phyloP scores from a whole-genome alignment of 1,284 basidiomycete species.

The Heterobasidion annosum region DNA sequence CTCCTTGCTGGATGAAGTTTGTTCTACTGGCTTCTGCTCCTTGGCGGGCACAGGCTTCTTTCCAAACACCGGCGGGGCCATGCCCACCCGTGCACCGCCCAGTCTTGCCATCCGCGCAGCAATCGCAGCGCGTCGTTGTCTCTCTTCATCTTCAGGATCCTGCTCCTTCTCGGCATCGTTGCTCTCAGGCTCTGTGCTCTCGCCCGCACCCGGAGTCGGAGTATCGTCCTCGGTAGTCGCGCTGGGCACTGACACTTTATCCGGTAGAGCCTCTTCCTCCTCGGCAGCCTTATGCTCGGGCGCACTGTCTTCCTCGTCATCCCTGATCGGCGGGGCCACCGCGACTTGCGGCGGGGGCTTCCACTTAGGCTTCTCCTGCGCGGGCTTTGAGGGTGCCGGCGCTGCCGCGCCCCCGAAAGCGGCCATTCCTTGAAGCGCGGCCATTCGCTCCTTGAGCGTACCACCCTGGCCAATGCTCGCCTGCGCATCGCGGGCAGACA shows the following conservation, averaged over 20 bases:
- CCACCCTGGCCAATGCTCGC: constrained; percentile 66
- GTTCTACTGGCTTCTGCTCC: background rate
- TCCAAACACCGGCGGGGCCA: constrained; percentile 62
- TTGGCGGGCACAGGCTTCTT: constrained; percentile 32
- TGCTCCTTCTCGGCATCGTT: constrained; percentile 33
- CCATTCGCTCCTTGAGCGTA: constrained; percentile 88
- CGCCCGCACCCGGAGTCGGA: background rate
- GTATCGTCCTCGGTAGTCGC: too few species aligned
- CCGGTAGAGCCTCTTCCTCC: constrained; percentile 14
- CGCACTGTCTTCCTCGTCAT: constrained; percentile 17
- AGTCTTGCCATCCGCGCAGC: constrained; percentile 86
- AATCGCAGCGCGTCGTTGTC: constrained; percentile 70
- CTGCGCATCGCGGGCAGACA: constrained; percentile 81
- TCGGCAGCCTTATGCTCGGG: background rate
- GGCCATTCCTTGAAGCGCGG: constrained; percentile 73
- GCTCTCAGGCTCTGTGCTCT: constrained; percentile 1
- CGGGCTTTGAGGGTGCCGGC: constrained; percentile 35
- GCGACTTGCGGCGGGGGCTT: constrained; percentile 47
- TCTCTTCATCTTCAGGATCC: constrained; percentile 71
- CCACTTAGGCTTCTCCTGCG: constrained; percentile 76
- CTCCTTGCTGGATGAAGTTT: background rate
- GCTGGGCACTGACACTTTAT: too few species aligned
- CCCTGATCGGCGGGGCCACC: constrained; percentile 10
- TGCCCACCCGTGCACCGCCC: constrained; percentile 79
- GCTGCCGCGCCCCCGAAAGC: constrained; percentile 54